These are phyloP conservation scores for Mortierella sp. DNA, from an alignment of 371 early-diverging fungal species.

Conservation along the genomic window DNA sequence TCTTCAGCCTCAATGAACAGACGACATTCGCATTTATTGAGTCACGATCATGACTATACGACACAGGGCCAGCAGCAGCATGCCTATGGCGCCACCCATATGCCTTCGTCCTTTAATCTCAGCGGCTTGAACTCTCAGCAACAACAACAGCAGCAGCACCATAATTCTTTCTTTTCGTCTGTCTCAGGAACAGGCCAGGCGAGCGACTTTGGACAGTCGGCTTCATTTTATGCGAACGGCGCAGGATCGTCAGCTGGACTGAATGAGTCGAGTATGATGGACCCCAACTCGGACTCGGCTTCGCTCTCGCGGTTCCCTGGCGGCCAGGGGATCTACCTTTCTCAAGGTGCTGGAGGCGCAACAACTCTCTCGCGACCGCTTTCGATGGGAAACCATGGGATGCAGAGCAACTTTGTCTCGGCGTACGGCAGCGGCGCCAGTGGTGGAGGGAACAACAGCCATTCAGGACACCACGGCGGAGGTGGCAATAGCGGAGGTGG, in stretches of 20 bases:
- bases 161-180: constrained; percentile 26
- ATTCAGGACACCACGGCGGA: constrained; percentile 6
- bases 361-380: constrained; percentile 26
- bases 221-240: constrained; percentile 38
- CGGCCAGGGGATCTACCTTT: constrained; percentile 35
- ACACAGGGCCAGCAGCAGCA: constrained; percentile 24
- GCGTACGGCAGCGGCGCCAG: constrained; percentile 22
- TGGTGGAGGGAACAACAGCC: background rate
- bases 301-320: constrained; percentile 41
- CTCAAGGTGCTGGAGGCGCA: constrained; percentile 34
- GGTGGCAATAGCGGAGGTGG: background rate
- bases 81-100: constrained; percentile 19
- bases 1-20: constrained; percentile 23
- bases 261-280: constrained; percentile 34
- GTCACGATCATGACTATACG: constrained; percentile 53
- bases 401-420: constrained; percentile 28
- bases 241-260: constrained; percentile 20
- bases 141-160: constrained; percentile 26
- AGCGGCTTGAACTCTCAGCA: constrained; percentile 20
- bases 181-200: constrained; percentile 20
- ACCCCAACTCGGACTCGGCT: constrained; percentile 28
- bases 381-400: constrained; percentile 37
- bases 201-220: constrained; percentile 35
- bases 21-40: constrained; percentile 44
- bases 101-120: constrained; percentile 32